Base-by-base conservation (phyloP, 441 rosid species). In the Erodium texanum region DNA sequence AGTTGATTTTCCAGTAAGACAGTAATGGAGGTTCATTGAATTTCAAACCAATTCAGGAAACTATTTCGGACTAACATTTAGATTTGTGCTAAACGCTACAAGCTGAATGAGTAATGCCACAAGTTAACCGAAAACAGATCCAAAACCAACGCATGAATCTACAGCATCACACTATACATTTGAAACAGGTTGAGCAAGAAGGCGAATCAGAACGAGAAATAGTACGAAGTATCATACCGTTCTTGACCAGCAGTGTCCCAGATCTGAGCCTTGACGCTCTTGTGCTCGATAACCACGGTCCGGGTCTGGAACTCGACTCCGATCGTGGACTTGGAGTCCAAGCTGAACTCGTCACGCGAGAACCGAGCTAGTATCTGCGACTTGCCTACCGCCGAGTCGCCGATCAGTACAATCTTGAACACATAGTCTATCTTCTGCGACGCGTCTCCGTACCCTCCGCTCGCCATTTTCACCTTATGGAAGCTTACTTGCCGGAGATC, bases 391-490 rank as follows among this genome's bases (percentile, higher is more conserved):
- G 91, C 86, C 0, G 91, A 86, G 79, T 87, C 89, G 9, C 92
- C 92, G 71, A 87, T 87, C 63, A 87, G 68, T 34, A 87, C 92
- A 11, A 87, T 84, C 65, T 87, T 87, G 85, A 92, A 89, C 0
- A 92, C 98, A 73, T 89, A 92, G 70, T 92, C 98, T 4, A 89
- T 85, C 82, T 85, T 92, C 66, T 85, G 85, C 72, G 79, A 76
- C 19, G 85, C 78, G 70, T 85, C 98, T 12, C 93, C 93, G 65
- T 87, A 86, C 18, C 96, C 89, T 52, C 85, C 91, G 64, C 79
- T 80, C 56, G 84, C 82, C 90, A 86, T 84, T 19, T 69, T 50
- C 23, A 66, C 68, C 48, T 5, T 20, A n/a, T 67, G 6, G 41
- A 34, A 24, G 12, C 41, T 64, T 64, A 18, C 10, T n/a, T 4